Percentiles rank a stretch among this genome's conserved stretches.
These are phyloP conservation scores for Phylloporus gajari DNA, from an alignment of 1,284 basidiomycete species.

Conservation along the genomic window DNA sequence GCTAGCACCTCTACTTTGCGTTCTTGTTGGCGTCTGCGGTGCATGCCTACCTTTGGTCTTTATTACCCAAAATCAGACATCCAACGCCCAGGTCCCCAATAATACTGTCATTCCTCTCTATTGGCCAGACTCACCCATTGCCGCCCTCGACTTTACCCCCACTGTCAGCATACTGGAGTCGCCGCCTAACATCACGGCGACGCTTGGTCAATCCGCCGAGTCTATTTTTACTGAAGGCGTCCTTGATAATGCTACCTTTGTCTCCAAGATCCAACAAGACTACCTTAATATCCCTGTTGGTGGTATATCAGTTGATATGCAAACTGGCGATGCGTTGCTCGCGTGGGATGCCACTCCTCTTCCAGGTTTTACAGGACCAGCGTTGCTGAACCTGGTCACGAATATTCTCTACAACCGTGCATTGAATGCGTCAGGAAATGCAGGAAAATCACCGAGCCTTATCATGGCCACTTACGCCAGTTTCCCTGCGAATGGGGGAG, in stretches of 20 bases:
- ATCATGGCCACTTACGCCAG: slow-evolving; percentile 64
- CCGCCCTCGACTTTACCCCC: slow-evolving; percentile 29
- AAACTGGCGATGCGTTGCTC: slow-evolving; percentile 58
- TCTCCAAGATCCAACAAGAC: slow-evolving; percentile 57
- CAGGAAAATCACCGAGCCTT: slow-evolving; percentile 51
- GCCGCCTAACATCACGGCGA: slow-evolving; percentile 58
- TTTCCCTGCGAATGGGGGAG: slow-evolving; percentile 64
- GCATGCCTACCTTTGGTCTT: slow-evolving; percentile 74
- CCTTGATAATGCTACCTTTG: slow-evolving; percentile 64
- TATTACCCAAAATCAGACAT: slow-evolving; percentile 54
- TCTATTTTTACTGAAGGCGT: slow-evolving; percentile 52
- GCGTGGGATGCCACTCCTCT: slow-evolving; percentile 72
- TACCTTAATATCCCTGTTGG: slow-evolving; percentile 65
- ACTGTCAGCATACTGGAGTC: slow-evolving; percentile 50
- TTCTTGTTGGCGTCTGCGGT: slow-evolving; percentile 72
- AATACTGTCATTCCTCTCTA: slow-evolving; percentile 57
- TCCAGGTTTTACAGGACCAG: slow-evolving; percentile 63
- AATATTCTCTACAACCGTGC: slow-evolving; percentile 74
- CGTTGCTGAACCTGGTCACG: slow-evolving; percentile 72
- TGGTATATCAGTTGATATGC: slow-evolving; percentile 67
- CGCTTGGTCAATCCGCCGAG: slow-evolving; percentile 51
- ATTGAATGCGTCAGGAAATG: slow-evolving; percentile 57
- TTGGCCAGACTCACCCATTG: slow-evolving; percentile 56
- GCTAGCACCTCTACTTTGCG: slow-evolving; percentile 69
- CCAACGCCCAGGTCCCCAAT: slow-evolving; percentile 55